phyloP scores from a whole-genome alignment of 352 stramenopile genomes.

The Globisporangium barbulae region DNA sequence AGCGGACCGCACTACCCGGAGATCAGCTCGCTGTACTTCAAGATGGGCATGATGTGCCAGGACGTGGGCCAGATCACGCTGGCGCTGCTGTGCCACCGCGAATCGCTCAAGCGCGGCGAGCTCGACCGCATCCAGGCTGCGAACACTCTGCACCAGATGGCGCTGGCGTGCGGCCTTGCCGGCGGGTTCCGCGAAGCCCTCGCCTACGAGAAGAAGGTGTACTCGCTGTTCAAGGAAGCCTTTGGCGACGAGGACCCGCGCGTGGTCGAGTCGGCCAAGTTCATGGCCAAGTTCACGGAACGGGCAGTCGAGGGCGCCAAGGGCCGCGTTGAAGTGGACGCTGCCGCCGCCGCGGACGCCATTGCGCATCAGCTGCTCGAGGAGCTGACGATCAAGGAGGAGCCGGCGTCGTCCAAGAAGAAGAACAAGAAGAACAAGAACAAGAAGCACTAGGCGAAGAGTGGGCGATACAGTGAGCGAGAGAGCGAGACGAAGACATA shows the following conservation, averaged over 20 bases:
- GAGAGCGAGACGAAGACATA: background rate
- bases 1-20: constrained; percentile 89
- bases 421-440: constrained; percentile 66
- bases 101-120: constrained; percentile 83
- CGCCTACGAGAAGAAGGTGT: constrained; percentile 89
- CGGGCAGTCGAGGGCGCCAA: constrained; percentile 86
- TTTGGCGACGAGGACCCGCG: constrained; percentile 80
- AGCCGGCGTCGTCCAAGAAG: constrained; percentile 48
- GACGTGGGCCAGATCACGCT: constrained; percentile 84
- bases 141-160: constrained; percentile 88
- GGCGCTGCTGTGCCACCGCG: constrained; percentile 86
- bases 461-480: background rate
- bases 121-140: constrained; percentile 85
- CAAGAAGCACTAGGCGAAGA: constrained; percentile 65
- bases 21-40: constrained; percentile 91
- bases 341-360: constrained; percentile 67
- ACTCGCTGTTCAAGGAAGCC: constrained; percentile 76
- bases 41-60: constrained; percentile 94
- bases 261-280: constrained; percentile 78
- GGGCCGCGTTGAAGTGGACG: constrained; percentile 72
- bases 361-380: constrained; percentile 72
- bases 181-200: constrained; percentile 85
- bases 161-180: constrained; percentile 69
- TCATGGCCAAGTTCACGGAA: constrained; percentile 85
- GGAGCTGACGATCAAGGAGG: constrained; percentile 73